phyloP scores from a whole-genome alignment of 371 early-diverging fungal species.

The Nematocida major region DNA sequence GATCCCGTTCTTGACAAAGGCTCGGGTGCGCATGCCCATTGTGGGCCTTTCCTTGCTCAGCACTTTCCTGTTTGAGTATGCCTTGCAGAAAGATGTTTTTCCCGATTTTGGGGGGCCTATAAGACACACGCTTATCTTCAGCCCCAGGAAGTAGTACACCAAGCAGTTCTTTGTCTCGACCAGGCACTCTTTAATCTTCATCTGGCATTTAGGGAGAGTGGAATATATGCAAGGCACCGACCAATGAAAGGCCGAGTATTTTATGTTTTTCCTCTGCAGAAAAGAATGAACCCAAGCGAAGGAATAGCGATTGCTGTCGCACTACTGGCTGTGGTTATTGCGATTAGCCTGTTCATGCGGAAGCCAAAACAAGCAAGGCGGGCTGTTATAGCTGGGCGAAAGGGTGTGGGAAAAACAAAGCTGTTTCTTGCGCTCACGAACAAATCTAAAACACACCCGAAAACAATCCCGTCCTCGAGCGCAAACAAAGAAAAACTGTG shows the following conservation, averaged over 20 bases:
- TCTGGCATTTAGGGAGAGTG: not conserved
- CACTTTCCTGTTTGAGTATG: slow-evolving; percentile 30
- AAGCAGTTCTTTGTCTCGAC: slow-evolving; percentile 21
- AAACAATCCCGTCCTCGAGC: slow-evolving; percentile 21
- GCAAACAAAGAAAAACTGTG: not conserved
- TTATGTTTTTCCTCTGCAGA: slow-evolving; percentile 6
- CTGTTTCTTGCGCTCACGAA: slow-evolving; percentile 10
- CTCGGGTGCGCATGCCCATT: not conserved
- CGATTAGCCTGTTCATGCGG: not conserved
- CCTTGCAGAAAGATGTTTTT: slow-evolving; percentile 54
- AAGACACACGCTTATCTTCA: slow-evolving; percentile 52
- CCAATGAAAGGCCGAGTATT: not conserved
- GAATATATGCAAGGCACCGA: not conserved
- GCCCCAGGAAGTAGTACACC: slow-evolving; percentile 53
- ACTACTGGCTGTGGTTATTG: not conserved
- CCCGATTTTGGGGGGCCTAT: slow-evolving; percentile 48
- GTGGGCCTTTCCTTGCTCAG: slow-evolving; percentile 5
- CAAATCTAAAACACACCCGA: not conserved
- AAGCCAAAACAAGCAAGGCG: not conserved
- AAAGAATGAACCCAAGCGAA: slow-evolving; percentile 3
- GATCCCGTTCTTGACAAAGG: slow-evolving; percentile 38
- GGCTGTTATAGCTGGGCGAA: slow-evolving; percentile 10
- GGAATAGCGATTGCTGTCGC: slow-evolving; percentile 10
- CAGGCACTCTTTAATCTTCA: slow-evolving; percentile 25
- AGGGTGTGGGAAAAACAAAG: slow-evolving; percentile 39